Conservation (phyloP, 2,329 filamentous ascomycete species). For the Diaporthe sp. region DNA sequence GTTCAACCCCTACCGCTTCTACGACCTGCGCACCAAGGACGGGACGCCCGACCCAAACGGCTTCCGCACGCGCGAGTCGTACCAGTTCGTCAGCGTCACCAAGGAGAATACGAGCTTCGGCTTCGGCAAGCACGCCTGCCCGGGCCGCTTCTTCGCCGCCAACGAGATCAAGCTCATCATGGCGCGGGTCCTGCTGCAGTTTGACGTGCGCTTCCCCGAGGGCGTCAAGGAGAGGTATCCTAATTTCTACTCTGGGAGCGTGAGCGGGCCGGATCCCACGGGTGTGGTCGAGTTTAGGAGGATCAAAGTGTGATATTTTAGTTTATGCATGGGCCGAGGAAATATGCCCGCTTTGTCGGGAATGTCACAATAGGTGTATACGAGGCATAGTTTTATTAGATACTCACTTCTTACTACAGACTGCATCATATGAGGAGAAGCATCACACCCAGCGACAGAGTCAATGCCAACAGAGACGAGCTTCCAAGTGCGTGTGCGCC, state of each 20-base stretch:
- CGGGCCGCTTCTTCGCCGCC: conserved; percentile 49
- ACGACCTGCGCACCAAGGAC: conserved; percentile 48
- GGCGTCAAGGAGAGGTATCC: conserved; percentile 34
- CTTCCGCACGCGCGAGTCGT: conserved; percentile 49
- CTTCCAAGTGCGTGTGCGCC: background rate
- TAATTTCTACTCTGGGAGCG: conserved; percentile 28
- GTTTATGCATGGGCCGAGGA: background rate
- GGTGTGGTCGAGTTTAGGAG: conserved; percentile 33
- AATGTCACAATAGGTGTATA: background rate
- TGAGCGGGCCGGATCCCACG: conserved; percentile 25
- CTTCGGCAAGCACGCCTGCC: conserved; percentile 53
- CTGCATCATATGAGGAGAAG: background rate
- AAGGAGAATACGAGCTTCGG: conserved; percentile 53
- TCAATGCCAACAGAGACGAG: background rate
- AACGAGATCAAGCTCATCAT: conserved; percentile 48
- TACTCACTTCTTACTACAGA: background rate
- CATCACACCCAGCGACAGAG: background rate
- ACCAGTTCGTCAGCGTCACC: conserved; percentile 53
- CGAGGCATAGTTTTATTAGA: background rate
- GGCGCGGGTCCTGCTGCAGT: conserved; percentile 44
- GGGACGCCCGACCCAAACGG: conserved; percentile 44
- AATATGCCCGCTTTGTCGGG: background rate
- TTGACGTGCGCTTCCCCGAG: conserved; percentile 38
- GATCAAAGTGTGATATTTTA: background rate
- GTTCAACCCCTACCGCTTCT: conserved; percentile 55